A percentile compares a stretch with the other conserved stretches of the same genome.
These are phyloP conservation scores for Russula sp. DNA, from an alignment of 768 basidiomycete species.

Conservation along the genomic window DNA sequence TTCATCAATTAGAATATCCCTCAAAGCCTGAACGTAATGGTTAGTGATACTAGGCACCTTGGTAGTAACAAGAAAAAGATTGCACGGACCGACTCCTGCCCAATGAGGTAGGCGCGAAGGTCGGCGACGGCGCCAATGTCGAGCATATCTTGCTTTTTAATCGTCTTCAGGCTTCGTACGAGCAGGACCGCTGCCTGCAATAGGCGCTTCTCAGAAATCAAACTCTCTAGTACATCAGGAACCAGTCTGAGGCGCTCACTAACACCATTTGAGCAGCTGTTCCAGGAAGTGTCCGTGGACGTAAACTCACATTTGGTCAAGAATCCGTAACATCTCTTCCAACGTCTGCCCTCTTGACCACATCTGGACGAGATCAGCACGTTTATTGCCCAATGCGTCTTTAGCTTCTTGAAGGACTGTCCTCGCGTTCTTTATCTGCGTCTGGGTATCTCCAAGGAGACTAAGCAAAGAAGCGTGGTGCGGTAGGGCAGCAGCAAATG, in stretches of 20 bases:
- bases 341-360: slow-evolving; percentile 88
- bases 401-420: slow-evolving; percentile 72
- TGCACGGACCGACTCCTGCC: slow-evolving; percentile 78
- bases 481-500: slow-evolving; percentile 91
- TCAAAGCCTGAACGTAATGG: slow-evolving; percentile 58
- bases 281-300: slow-evolving; percentile 17
- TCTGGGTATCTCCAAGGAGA: slow-evolving; percentile 70
- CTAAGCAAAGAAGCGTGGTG: slow-evolving; percentile 78
- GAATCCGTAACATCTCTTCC: slow-evolving; percentile 91
- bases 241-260: slow-evolving; percentile 80
- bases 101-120: slow-evolving; percentile 73
- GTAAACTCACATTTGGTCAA: slow-evolving; percentile 79
- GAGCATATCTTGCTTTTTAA: slow-evolving; percentile 87
- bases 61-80: neutral
- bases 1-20: slow-evolving; percentile 93
- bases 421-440: slow-evolving; percentile 69
- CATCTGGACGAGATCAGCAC: slow-evolving; percentile 85
- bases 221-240: slow-evolving; percentile 85
- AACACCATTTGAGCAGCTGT: slow-evolving; percentile 29
- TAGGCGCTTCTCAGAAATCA: slow-evolving; percentile 95
- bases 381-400: slow-evolving; percentile 73
- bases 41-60: slow-evolving; percentile 15
- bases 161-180: slow-evolving; percentile 82
- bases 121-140: slow-evolving; percentile 96
- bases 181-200: slow-evolving; percentile 86